Base-by-base conservation (phyloP, 208 protist genomes). In the Trichomonas tenax region DNA sequence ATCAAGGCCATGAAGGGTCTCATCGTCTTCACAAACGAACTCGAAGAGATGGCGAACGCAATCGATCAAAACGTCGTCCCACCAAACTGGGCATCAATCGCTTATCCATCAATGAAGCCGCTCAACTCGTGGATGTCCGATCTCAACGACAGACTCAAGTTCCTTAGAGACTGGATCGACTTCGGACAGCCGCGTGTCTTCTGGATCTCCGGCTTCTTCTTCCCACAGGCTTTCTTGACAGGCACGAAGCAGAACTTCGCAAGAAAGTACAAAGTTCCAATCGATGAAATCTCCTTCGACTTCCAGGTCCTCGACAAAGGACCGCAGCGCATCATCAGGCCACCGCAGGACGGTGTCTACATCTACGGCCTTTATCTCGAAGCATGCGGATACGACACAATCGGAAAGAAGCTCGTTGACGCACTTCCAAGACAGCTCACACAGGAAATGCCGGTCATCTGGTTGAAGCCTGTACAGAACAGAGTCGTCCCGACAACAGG, bases 31-130 rank as follows among this genome's bases (percentile, higher is more conserved):
- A 99, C 98, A 96, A 98, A 97, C 51, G 98, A 98, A 97, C 97
- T 99, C 23, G 99, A 99, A 97, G 98, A 98, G 31, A 98, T 99
- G 81, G 98, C 98, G 96, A 98, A 97, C 41, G 97, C 98, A 26
- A 96, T 99, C 31, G 99, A 98, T 97, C 98, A 98, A 97, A 99
- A 99, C 97, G 98, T 98, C 96, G 98, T 99, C 40, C 99, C 99
- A 31, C 96, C 96, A 81, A 95, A 98, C 38, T 99, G 99, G 99
- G 96, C 96, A 38, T 82, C 98, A 26, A 86, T 96, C 21, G 97
- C 98, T 2, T 99, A 99, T 97, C 98, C 98, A 34, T 99, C 98
- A 45, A 97, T 99, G 93, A 99, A 99, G 97, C 98, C 98, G 31
- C 98, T 99, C 17, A 98, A 98, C 36, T 96, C 96, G 49, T 96